phyloP scores from a whole-genome alignment of 2,329 filamentous ascomycete genomes.

The Cladophialophora psammophila region DNA sequence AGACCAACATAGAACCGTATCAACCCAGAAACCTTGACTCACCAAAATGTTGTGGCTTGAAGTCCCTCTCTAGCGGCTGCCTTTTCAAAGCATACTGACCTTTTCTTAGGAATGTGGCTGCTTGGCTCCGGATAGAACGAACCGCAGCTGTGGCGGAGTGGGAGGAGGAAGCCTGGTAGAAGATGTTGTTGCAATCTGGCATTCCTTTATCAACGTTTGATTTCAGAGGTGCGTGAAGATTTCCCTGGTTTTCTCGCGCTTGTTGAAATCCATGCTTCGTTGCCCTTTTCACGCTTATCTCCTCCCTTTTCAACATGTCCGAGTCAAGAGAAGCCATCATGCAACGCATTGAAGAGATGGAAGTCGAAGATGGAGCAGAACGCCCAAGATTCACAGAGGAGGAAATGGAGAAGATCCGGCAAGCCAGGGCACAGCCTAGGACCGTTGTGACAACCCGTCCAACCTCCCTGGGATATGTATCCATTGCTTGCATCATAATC shows the following conservation, averaged over 20 bases:
- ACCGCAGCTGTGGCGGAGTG: neutral
- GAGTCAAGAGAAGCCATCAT: neutral
- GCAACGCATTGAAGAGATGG: neutral
- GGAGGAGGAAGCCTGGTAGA: neutral
- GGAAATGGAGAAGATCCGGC: neutral
- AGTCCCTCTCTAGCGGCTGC: neutral
- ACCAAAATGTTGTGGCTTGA: neutral
- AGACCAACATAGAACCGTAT: no score
- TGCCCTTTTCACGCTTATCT: neutral
- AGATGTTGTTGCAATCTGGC: neutral
- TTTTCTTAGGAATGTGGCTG: neutral
- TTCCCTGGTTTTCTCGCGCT: no score
- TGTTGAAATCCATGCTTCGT: neutral
- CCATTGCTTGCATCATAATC: constrained; percentile 5
- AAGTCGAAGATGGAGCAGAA: neutral
- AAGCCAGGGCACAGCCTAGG: neutral
- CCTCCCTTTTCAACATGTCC: neutral
- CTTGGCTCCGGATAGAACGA: neutral
- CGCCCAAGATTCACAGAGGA: neutral
- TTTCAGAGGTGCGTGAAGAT: neutral
- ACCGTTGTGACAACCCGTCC: neutral
- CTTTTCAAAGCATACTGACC: neutral
- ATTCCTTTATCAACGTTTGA: neutral
- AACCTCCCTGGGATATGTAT: constrained; percentile 3
- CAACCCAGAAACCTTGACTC: neutral